Evolutionary conservation across 2,329 filamentous ascomycete species (phyloP).

Genomic region (Colletotrichum lini): DNA sequence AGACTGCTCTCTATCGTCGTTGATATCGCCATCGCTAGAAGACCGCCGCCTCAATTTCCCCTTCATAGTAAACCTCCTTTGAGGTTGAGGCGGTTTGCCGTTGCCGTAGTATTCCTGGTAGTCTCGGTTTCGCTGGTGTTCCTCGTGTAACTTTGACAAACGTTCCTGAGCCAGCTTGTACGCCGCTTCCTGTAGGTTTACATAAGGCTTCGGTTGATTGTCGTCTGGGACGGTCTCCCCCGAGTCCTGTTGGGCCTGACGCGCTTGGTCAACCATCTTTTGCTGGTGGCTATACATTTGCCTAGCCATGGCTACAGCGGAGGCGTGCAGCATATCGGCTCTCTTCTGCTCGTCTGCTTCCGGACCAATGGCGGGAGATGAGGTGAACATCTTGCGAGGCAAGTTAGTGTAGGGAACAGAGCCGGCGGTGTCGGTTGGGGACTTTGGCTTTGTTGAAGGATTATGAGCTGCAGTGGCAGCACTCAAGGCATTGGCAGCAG

Average conservation of each 20-base stretch:
- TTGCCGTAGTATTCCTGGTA: constrained; percentile 85
- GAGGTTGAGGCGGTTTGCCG: constrained; percentile 53
- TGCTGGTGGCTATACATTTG: constrained; percentile 85
- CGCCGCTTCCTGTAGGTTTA: constrained; percentile 86
- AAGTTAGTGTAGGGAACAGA: constrained; percentile 78
- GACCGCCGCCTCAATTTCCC: constrained; percentile 73
- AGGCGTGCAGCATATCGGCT: constrained; percentile 82
- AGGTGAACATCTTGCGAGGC: constrained; percentile 82
- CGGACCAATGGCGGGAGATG: constrained; percentile 77
- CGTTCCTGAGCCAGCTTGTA: constrained; percentile 89
- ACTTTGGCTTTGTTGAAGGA: constrained; percentile 60
- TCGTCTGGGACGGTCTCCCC: constrained; percentile 51
- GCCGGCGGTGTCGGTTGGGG: constrained; percentile 71
- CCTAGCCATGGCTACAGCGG: constrained; percentile 90
- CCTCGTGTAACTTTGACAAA: constrained; percentile 83
- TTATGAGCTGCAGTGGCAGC: constrained; percentile 80
- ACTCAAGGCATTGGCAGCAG: constrained; percentile 77
- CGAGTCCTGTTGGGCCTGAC: constrained; percentile 55
- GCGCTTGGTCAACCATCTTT: constrained; percentile 68
- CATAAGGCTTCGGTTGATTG: constrained; percentile 66
- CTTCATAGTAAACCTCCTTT: constrained; percentile 64
- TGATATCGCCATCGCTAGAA: constrained; percentile 75
- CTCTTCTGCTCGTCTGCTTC: constrained; percentile 82
- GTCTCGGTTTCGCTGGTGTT: constrained; percentile 73
- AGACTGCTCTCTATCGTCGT: constrained; percentile 77